phyloP scores from a whole-genome alignment of 2,329 filamentous ascomycete genomes.

The Mycosphaerella sp. region DNA sequence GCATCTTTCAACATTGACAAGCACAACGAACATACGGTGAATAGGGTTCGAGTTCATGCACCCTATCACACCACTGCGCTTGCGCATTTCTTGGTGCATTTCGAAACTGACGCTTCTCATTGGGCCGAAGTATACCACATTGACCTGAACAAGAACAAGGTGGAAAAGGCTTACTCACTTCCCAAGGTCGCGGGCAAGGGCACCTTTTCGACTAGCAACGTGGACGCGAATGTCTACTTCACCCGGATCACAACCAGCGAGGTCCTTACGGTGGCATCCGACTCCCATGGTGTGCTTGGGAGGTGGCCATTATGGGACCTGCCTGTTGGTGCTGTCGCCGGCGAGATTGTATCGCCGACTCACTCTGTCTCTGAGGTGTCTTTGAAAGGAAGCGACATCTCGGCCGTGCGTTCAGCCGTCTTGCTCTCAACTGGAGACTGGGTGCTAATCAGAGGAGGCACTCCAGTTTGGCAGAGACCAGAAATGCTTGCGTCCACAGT shows the following conservation, averaged over 20 bases:
- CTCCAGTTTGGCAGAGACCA: slow-evolving; percentile 69
- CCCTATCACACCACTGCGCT: slow-evolving; percentile 65
- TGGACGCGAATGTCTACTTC: slow-evolving; percentile 80
- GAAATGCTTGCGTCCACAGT: slow-evolving; percentile 78
- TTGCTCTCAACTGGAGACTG: slow-evolving; percentile 65
- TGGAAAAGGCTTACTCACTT: slow-evolving; percentile 74
- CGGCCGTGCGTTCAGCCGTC: slow-evolving; percentile 71
- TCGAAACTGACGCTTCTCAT: slow-evolving; percentile 61
- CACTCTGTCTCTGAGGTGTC: slow-evolving; percentile 79
- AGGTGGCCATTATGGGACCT: slow-evolving; percentile 59
- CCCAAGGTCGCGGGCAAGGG: slow-evolving; percentile 65
- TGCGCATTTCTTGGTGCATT: slow-evolving; percentile 81
- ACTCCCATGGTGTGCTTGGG: slow-evolving; percentile 67
- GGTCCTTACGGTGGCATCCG: slow-evolving; percentile 66
- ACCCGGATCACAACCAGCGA: slow-evolving; percentile 73
- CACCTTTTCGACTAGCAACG: slow-evolving; percentile 71
- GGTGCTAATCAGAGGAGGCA: slow-evolving; percentile 77
- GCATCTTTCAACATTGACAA: slow-evolving; percentile 41
- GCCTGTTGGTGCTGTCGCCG: slow-evolving; percentile 19
- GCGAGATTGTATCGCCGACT: slow-evolving; percentile 40
- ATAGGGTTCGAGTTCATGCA: slow-evolving; percentile 62
- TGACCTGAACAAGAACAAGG: slow-evolving; percentile 60
- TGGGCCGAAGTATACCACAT: slow-evolving; percentile 84
- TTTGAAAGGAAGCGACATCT: slow-evolving; percentile 59
- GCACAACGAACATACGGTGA: slow-evolving; percentile 34